Evolutionary conservation across 1,284 basidiomycete species (phyloP).

Genomic region (Mycena sp.): DNA sequence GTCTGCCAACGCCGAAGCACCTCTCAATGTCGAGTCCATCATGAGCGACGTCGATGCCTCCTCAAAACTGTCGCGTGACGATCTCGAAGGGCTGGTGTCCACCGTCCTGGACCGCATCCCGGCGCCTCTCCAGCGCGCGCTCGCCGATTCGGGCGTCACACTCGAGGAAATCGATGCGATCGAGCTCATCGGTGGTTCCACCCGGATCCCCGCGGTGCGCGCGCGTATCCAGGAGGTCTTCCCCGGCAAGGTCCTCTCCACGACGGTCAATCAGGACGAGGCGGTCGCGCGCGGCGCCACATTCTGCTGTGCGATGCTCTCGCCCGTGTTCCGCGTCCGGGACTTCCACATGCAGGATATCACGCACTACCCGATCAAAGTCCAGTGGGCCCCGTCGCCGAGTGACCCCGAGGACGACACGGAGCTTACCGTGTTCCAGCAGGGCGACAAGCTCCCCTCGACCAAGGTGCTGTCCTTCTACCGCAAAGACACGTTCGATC

Average conservation of each 20-base stretch:
- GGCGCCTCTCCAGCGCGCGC: slow-evolving; percentile 90
- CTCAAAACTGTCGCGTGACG: slow-evolving; percentile 91
- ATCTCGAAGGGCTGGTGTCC: slow-evolving; percentile 91
- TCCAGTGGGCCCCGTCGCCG: slow-evolving; percentile 81
- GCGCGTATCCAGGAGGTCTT: slow-evolving; percentile 91
- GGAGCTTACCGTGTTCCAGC: slow-evolving; percentile 87
- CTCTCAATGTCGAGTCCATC: slow-evolving; percentile 92
- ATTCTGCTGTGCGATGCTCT: slow-evolving; percentile 93
- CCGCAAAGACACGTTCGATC: slow-evolving; percentile 85
- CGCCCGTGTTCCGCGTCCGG: slow-evolving; percentile 94
- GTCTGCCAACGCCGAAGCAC: slow-evolving; percentile 86
- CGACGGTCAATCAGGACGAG: slow-evolving; percentile 96
- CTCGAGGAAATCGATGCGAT: slow-evolving; percentile 93
- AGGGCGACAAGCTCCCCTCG: slow-evolving; percentile 85
- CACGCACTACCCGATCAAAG: slow-evolving; percentile 86
- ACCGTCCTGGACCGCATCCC: slow-evolving; percentile 93
- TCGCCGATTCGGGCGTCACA: slow-evolving; percentile 91
- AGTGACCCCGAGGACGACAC: slow-evolving; percentile 88
- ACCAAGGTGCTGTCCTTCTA: slow-evolving; percentile 97
- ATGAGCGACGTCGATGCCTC: slow-evolving; percentile 95
- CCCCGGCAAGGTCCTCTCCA: slow-evolving; percentile 79
- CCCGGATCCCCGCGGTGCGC: slow-evolving; percentile 96
- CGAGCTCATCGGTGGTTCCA: slow-evolving; percentile 93
- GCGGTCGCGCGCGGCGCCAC: slow-evolving; percentile 94
- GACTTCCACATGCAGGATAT: slow-evolving; percentile 91